Conservation (phyloP, 192 early-diverging fungal genomes). For the Funneliformis geosporum region DNA sequence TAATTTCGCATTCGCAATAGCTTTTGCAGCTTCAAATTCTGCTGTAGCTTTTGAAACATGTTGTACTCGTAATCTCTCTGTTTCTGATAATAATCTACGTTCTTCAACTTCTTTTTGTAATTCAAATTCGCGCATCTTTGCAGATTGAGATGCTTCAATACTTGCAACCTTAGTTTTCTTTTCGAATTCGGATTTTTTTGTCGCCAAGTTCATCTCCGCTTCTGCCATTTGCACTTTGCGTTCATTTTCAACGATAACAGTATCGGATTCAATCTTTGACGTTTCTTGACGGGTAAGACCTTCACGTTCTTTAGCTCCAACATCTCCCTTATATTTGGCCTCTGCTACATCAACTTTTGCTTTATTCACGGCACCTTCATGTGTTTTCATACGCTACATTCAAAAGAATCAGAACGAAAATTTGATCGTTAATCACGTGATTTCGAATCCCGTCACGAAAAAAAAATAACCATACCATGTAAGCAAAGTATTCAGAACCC, state of each 20-base stretch:
- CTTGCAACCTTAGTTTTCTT: slow-evolving; percentile 47
- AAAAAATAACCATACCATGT: slow-evolving; percentile 38
- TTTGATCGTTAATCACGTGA: slow-evolving; percentile 5
- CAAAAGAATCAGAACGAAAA: too few species aligned
- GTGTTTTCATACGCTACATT: slow-evolving; percentile 24
- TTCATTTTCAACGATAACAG: slow-evolving; percentile 35
- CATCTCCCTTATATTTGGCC: slow-evolving; percentile 47
- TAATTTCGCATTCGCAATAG: slow-evolving; percentile 46
- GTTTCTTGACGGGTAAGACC: slow-evolving; percentile 49
- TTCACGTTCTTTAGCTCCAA: slow-evolving; percentile 53
- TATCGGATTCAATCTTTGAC: slow-evolving; percentile 15
- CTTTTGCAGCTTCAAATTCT: slow-evolving; percentile 45
- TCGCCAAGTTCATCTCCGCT: slow-evolving; percentile 42
- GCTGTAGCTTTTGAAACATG: slow-evolving; percentile 50
- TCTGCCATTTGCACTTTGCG: slow-evolving; percentile 43
- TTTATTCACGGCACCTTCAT: slow-evolving; percentile 58
- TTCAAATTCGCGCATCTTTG: slow-evolving; percentile 43
- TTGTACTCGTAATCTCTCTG: slow-evolving; percentile 49
- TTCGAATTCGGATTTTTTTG: slow-evolving; percentile 42
- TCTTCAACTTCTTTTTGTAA: slow-evolving; percentile 51
- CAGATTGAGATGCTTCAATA: slow-evolving; percentile 52
- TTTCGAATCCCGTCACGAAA: slow-evolving; percentile 38
- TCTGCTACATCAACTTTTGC: slow-evolving; percentile 61
- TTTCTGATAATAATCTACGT: slow-evolving; percentile 42
- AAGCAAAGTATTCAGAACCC: slow-evolving; percentile 57